Base-by-base conservation (phyloP, 805 yeast genomes). In the Blastobotrys americana region DNA sequence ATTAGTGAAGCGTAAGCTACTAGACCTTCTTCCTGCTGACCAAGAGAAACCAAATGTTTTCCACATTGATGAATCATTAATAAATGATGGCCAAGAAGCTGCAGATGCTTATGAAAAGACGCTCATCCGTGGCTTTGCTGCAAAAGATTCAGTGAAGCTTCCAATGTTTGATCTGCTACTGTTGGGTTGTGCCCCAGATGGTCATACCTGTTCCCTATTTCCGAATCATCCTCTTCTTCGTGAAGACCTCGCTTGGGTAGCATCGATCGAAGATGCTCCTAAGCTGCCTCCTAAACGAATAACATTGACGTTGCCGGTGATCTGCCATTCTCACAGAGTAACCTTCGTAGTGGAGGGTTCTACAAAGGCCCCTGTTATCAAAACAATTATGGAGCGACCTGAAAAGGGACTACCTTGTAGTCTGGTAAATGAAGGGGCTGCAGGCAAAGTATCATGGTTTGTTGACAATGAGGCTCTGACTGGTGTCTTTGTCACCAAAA, bases 151-250 rank as follows among this genome's bases (percentile, higher is more conserved):
- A 15, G 98, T 93, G 45, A 88, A 89, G 66, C 73, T 90, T 50
- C 98, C 98, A 48, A 80, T 86, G 78, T 90, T 93, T 67, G 97
- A 93, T 64, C 68, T 93, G 43, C 76, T 93, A 50, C 70, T 93
- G 53, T 72, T 93, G 47, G 98, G 98, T 20, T 90, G 97, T 71
- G 98, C 98, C 0, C 97, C 97, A 2, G 98, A 90, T 64, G 98
- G 98, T 18, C 98, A 90, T 64, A 85, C 87, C 59, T 96, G 96
- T 42, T 87, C 95, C n/a, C 74, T 90, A 45, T 90, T 90, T 71
- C 98, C 98, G 18, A 82, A 83, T 60, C 93, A 85, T 58, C 93
- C 85, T 54, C 82, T 84, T 45, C 70, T 90, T 53, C 75, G 97
- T 59, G 98, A 90, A 63, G 77, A 82, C 50, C 74, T 83, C 54